Evolutionary conservation across 2,329 filamentous ascomycete species (phyloP).

Genomic region (Sporothrix pseudoabietina): DNA sequence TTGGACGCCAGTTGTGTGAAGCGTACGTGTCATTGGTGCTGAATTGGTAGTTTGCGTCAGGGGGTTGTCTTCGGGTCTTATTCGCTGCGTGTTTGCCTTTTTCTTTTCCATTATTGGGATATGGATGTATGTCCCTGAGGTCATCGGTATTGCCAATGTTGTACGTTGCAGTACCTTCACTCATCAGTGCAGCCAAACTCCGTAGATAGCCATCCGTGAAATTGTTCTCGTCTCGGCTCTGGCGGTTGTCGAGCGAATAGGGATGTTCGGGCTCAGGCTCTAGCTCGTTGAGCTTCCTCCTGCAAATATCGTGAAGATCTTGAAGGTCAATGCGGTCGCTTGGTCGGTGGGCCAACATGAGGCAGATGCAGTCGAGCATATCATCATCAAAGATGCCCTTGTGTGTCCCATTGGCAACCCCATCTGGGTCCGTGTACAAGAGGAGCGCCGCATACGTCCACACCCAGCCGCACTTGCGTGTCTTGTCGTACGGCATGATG

Average conservation of each 20-base stretch:
- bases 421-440: background rate
- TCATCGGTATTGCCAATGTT: background rate
- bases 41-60: too few relatives aligned
- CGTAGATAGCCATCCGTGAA: slow-evolving; percentile 1
- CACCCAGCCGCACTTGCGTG: slow-evolving; percentile 14
- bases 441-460: slow-evolving; percentile 29
- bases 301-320: background rate
- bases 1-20: too few relatives aligned
- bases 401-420: background rate
- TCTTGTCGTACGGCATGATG: slow-evolving; percentile 4
- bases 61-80: too few relatives aligned
- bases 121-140: too few relatives aligned
- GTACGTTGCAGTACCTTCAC: background rate
- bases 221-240: slow-evolving; percentile 15
- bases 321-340: background rate
- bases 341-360: slow-evolving; percentile 30
- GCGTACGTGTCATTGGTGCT: too few relatives aligned
- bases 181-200: background rate
- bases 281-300: background rate
- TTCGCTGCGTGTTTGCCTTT: too few relatives aligned
- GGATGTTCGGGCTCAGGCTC: background rate
- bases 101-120: too few relatives aligned
- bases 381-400: slow-evolving; percentile 1
- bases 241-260: background rate
- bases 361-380: slow-evolving; percentile 23